Base-by-base conservation (phyloP, 768 basidiomycete species). In the Trametes cingulata region DNA sequence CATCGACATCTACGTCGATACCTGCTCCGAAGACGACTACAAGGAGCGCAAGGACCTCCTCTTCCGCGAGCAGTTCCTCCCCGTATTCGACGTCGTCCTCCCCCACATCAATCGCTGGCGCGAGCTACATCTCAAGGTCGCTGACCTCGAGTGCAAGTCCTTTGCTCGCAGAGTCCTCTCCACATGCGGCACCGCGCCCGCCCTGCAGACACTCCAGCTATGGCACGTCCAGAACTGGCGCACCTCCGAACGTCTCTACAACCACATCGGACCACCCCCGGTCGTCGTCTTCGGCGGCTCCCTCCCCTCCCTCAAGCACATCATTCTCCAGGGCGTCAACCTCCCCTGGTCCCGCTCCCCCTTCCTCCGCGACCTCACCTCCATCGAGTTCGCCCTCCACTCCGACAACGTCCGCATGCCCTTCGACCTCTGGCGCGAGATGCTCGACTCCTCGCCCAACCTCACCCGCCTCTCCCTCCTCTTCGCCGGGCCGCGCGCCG, bases 321-420 rank as follows among this genome's bases (percentile, higher is more conserved):
- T 86, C 50, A 84, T 83, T 17, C 74, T 87, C 47, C 84, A 86
- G 62, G 86, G 86, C 51, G 85, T 87, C 61, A 86, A 86, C 69
- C 78, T 87, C 29, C 82, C 82, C 3, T 87, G 85, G 85, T 76
- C 77, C 27, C 77, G 81, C 7, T 85, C 80, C 33, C 80, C 82
- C 5, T 85, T 80, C 71, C 77, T 86, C 55, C 69, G 71, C 24
- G 75, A 76, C 42, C 75, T 87, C 41, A 73, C 77, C 27, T 71
- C 78, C 49, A 75, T 87, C 41, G 82, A 87, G 69, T 76, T 86
- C 45, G 85, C 84, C 10, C 77, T 87, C 14, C 85, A 87, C 67
- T 75, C 80, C 1, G 81, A 85, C 62, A 82, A 75, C 56, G 82
- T 85, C 37, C 82, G 86, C 22, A 82, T 83, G 6, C 75, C 81